Evolutionary conservation across 2,329 filamentous ascomycete genomes (phyloP).

Genomic region (Ophiostoma populinum): DNA sequence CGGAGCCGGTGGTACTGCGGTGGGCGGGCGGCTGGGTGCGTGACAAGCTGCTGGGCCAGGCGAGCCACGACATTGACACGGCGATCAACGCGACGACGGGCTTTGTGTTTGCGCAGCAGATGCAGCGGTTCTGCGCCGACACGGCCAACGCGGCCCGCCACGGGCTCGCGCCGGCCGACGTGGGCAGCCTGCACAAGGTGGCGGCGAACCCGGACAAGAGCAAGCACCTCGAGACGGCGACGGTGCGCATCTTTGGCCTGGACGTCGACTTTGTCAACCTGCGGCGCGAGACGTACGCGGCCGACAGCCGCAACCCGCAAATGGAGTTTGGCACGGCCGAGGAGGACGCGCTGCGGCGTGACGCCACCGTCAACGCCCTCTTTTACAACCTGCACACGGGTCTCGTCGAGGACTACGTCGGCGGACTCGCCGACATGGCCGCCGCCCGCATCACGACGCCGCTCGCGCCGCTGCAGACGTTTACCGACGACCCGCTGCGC

Average conservation of each 20-base stretch:
- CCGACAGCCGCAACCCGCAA: slow-evolving; percentile 76
- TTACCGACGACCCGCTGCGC: slow-evolving; percentile 81
- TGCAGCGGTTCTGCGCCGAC: slow-evolving; percentile 50
- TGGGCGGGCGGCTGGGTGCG: slow-evolving; percentile 82
- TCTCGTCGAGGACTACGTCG: slow-evolving; percentile 70
- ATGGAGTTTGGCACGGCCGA: slow-evolving; percentile 87
- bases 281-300: slow-evolving; percentile 75
- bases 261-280: slow-evolving; percentile 93
- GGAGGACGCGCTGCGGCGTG: slow-evolving; percentile 76
- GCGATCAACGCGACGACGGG: slow-evolving; percentile 79
- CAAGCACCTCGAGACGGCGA: slow-evolving; percentile 87
- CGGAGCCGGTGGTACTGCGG: slow-evolving; percentile 44
- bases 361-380: slow-evolving; percentile 87
- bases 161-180: slow-evolving; percentile 35
- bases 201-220: slow-evolving; percentile 88
- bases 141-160: slow-evolving; percentile 45
- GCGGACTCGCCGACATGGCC: slow-evolving; percentile 59
- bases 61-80: slow-evolving; percentile 68
- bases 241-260: slow-evolving; percentile 60
- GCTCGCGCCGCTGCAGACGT: slow-evolving; percentile 75
- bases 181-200: slow-evolving; percentile 73
- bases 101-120: slow-evolving; percentile 50
- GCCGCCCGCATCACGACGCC: slow-evolving; percentile 65
- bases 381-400: slow-evolving; percentile 84
- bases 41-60: slow-evolving; percentile 58